Percentiles rank a stretch among this genome's conserved stretches.
Evolutionary conservation across 2,329 filamentous ascomycete species (phyloP).

Genomic region (Orbilia brochopaga): DNA sequence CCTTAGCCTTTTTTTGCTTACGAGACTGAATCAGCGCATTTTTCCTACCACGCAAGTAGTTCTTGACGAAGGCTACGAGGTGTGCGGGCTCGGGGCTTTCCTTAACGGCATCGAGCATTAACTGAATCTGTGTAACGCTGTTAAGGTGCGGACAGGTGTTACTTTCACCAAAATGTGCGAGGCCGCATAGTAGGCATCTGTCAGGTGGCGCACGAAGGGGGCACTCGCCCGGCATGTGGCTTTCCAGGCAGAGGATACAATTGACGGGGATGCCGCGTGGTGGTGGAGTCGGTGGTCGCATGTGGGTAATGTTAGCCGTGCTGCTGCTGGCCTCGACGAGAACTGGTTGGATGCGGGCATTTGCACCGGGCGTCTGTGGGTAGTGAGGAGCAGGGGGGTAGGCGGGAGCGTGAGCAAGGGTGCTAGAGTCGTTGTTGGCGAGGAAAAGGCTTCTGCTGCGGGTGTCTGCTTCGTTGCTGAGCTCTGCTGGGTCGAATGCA

Average conservation of each 20-base stretch:
- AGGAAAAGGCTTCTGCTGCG: slow-evolving; percentile 7
- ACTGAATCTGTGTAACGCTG: slow-evolving; percentile 68
- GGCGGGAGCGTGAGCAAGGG: not conserved
- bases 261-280: slow-evolving; percentile 49
- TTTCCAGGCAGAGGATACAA: slow-evolving; percentile 65
- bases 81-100: slow-evolving; percentile 65
- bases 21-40: slow-evolving; percentile 64
- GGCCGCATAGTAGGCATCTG: slow-evolving; percentile 69
- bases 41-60: slow-evolving; percentile 66
- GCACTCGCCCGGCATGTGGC: slow-evolving; percentile 67
- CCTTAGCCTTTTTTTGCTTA: slow-evolving; percentile 56
- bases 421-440: not conserved
- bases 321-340: slow-evolving; percentile 19
- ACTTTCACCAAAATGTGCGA: slow-evolving; percentile 66
- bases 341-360: slow-evolving; percentile 21
- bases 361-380: slow-evolving; percentile 6
- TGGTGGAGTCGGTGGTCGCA: slow-evolving; percentile 13
- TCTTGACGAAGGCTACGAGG: slow-evolving; percentile 64
- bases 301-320: slow-evolving; percentile 1
- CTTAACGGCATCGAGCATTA: slow-evolving; percentile 70
- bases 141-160: slow-evolving; percentile 69
- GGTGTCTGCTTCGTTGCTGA: slow-evolving; percentile 18
- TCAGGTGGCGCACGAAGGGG: slow-evolving; percentile 67
- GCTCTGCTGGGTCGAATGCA: slow-evolving; percentile 51
- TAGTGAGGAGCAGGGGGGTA: not conserved